These are phyloP conservation scores for Mycocentrospora acerina DNA, from an alignment of 2,329 filamentous ascomycete genomes.

Conservation along the genomic window DNA sequence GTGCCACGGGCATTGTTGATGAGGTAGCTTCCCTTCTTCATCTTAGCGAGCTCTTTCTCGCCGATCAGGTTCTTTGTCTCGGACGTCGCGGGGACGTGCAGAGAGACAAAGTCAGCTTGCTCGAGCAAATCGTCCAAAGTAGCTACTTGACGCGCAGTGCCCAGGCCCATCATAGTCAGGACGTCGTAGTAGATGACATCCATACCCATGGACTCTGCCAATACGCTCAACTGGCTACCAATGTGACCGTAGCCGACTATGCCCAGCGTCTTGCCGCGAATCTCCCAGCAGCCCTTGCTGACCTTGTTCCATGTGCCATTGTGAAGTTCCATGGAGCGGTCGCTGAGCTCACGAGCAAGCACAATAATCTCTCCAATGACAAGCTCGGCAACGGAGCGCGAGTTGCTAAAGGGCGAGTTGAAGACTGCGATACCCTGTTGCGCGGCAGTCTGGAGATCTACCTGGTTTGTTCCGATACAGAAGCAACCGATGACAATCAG, in stretches of 20 bases:
- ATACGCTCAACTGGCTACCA: conserved; percentile 89
- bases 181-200: conserved; percentile 96
- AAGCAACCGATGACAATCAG: conserved; percentile 96
- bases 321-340: conserved; percentile 94
- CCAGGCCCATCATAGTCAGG: conserved; percentile 89
- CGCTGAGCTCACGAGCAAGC: conserved; percentile 87
- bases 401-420: conserved; percentile 99
- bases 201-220: conserved; percentile 98
- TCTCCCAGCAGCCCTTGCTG: conserved; percentile 95
- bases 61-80: conserved; percentile 95
- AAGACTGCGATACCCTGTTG: conserved; percentile 91
- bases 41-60: conserved; percentile 73
- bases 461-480: conserved; percentile 97
- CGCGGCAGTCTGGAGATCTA: conserved; percentile 81
- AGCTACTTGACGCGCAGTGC: conserved; percentile 80
- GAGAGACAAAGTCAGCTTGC: conserved; percentile 86
- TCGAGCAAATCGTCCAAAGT: conserved; percentile 74
- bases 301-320: conserved; percentile 97
- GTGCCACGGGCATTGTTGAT: conserved; percentile 95
- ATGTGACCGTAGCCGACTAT: conserved; percentile 98
- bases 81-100: conserved; percentile 89
- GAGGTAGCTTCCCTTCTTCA: conserved; percentile 91
- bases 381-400: conserved; percentile 91
- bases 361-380: conserved; percentile 93
- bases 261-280: conserved; percentile 93